Percentiles rank a stretch among this genome's conserved stretches.
These are phyloP conservation scores for Diaporthe amygdali DNA, from an alignment of 2,329 filamentous ascomycete genomes.

Conservation along the genomic window DNA sequence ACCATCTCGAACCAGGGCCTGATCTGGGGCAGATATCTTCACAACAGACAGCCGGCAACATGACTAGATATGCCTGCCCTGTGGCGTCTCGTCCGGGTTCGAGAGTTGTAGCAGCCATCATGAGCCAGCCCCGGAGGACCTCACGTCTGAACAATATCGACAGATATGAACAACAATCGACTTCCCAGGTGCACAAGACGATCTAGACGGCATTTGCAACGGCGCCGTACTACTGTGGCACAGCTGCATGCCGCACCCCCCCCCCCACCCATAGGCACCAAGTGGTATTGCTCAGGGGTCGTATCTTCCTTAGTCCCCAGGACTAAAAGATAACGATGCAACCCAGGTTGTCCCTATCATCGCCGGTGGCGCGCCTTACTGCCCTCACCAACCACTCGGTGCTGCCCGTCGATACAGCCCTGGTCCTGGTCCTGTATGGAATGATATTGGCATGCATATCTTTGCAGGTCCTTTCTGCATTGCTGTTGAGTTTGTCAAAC, in stretches of 20 bases:
- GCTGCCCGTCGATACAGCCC: neutral
- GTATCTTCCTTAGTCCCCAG: conserved; percentile 6
- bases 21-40: neutral
- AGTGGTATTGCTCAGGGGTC: conserved; percentile 9
- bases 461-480: neutral
- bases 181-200: neutral
- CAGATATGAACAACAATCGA: neutral
- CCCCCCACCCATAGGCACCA: neutral
- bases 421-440: neutral
- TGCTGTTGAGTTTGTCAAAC: neutral
- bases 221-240: neutral
- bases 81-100: neutral
- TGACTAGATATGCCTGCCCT: neutral
- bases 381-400: neutral
- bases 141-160: neutral
- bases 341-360: neutral
- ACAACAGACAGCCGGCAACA: neutral
- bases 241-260: neutral
- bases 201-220: neutral
- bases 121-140: neutral
- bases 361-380: neutral
- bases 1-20: neutral
- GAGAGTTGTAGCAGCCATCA: neutral
- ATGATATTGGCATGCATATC: neutral
- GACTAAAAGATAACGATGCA: conserved; percentile 11